phyloP scores from a whole-genome alignment of 352 stramenopile genomes.

The Blastocystis sp. region DNA sequence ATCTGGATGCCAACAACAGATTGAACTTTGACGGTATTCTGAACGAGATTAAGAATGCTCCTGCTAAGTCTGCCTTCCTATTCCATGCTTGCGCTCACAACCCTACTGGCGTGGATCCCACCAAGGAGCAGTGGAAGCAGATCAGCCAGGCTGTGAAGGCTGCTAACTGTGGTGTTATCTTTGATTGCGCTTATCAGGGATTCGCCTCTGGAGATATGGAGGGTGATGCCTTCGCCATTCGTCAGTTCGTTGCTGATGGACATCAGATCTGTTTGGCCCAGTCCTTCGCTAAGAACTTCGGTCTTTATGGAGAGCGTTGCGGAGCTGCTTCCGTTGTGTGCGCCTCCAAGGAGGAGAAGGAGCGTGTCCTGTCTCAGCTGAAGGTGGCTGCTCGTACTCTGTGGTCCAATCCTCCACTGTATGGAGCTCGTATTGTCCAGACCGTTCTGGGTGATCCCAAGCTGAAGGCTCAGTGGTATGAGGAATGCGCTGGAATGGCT shows the following conservation, averaged over 20 bases:
- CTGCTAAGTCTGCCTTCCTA: slow-evolving; percentile 86
- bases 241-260: slow-evolving; percentile 94
- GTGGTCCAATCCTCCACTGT: slow-evolving; percentile 96
- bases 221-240: slow-evolving; percentile 85
- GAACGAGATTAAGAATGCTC: slow-evolving; percentile 84
- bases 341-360: slow-evolving; percentile 83
- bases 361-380: slow-evolving; percentile 88
- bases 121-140: slow-evolving; percentile 90
- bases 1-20: slow-evolving; percentile 73
- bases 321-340: slow-evolving; percentile 89
- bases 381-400: slow-evolving; percentile 97
- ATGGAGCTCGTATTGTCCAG: slow-evolving; percentile 92
- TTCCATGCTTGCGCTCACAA: slow-evolving; percentile 98
- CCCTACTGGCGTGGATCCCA: slow-evolving; percentile 93
- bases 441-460: slow-evolving; percentile 84
- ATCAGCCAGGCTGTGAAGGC: slow-evolving; percentile 87
- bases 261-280: slow-evolving; percentile 91
- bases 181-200: slow-evolving; percentile 96
- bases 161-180: slow-evolving; percentile 91
- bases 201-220: slow-evolving; percentile 93
- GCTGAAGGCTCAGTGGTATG: slow-evolving; percentile 81
- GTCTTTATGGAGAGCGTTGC: slow-evolving; percentile 95
- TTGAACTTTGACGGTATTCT: slow-evolving; percentile 87
- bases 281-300: slow-evolving; percentile 99
- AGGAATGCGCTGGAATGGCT: slow-evolving; percentile 87